Conservation (phyloP, 495 filamentous ascomycete genomes). For the Extremus antarcticus region DNA sequence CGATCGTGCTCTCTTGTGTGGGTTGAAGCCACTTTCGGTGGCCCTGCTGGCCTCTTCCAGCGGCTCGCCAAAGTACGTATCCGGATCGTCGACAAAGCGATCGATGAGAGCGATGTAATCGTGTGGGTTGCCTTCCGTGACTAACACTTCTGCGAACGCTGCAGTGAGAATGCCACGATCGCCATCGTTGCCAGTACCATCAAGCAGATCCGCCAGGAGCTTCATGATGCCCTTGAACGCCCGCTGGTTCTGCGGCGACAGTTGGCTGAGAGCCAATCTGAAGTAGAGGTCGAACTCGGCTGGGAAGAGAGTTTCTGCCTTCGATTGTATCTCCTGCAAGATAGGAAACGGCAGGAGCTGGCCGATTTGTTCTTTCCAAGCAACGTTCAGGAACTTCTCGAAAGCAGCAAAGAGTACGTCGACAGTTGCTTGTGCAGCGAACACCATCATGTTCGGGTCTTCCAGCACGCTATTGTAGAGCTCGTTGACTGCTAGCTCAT, state of each 20-base stretch:
- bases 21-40: conserved; percentile 34
- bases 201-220: conserved; percentile 74
- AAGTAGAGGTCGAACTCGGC: conserved; percentile 81
- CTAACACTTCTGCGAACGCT: conserved; percentile 81
- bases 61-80: conserved; percentile 70
- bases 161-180: conserved; percentile 83
- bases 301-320: conserved; percentile 60
- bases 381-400: conserved; percentile 81
- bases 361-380: conserved; percentile 84
- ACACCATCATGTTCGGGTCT: conserved; percentile 61
- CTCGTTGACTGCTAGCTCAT: conserved; percentile 74
- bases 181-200: conserved; percentile 88
- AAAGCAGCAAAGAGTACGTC: conserved; percentile 91
- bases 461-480: conserved; percentile 83
- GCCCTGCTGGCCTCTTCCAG: conserved; percentile 18
- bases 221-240: conserved; percentile 77
- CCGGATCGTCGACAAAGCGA: conserved; percentile 82
- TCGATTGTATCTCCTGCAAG: conserved; percentile 58
- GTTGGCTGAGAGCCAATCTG: conserved; percentile 58
- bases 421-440: conserved; percentile 63
- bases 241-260: conserved; percentile 85
- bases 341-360: conserved; percentile 56
- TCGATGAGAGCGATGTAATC: conserved; percentile 86
- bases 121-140: conserved; percentile 63
- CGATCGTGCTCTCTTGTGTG: conserved; percentile 39